Evolutionary conservation across 208 protist species (phyloP), one percentile per base, ranked within the genome.

Genomic region (Wallacemonas sp.): DNA sequence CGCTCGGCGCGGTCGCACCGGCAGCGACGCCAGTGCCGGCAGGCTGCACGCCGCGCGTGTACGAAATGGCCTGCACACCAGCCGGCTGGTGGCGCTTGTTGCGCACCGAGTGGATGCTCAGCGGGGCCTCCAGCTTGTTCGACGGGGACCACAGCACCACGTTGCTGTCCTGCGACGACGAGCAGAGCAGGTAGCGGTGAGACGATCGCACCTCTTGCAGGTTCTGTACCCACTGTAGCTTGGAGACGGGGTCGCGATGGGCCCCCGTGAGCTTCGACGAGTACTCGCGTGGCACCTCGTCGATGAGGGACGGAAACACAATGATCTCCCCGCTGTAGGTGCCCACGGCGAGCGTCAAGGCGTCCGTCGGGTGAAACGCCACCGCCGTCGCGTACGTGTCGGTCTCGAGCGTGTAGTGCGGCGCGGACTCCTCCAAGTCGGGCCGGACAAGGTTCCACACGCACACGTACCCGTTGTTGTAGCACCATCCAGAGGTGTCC

Each of bases 291-390:
- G 87, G 79, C 4, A 75, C 45, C 5, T 41, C 28, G 42, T 93
- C 86, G 2, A 74, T 89, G 23, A 94, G 68, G 42, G 85, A 75
- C 0, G 76, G 72, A 42, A 84, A 89, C 18, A 98, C 65, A 3
- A 91, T 50, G 16, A 98, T 79, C 50, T 93, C 92, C 0, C 94
- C 94, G 50, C 79, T 89, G 82, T 98, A 98, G 5, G 89, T 92
- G 16, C 94, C 94, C 18, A 91, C 88, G 1, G 89, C 90, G 26
- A 98, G 79, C 59, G 91, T 82, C 25, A 75, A 67, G 16, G 91
- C 65, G 29, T 82, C 64, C 4, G 78, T 76, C 1, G 94, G 94
- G 73, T 98, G 94, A 55, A 98, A 98, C 12, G 87, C 81, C 7
- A 98, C 61, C 38, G 67, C 77, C 1, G 88, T 97, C 7, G 76